Conservation (phyloP, 768 basidiomycete genomes). For the Lactarius sp. region DNA sequence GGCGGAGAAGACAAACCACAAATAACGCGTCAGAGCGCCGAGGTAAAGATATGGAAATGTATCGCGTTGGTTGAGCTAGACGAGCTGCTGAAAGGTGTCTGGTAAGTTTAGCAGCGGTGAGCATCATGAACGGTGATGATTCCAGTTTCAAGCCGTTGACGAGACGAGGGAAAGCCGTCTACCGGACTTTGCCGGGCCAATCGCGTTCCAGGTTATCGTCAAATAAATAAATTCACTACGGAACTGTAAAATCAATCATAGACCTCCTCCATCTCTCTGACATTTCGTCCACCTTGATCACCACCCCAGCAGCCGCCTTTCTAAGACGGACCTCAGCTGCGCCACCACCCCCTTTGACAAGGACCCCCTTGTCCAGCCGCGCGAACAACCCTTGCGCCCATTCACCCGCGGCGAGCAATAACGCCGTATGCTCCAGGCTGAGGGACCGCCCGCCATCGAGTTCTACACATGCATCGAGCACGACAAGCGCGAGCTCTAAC, state of each 20-base stretch:
- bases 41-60: constrained; percentile 38
- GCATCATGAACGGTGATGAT: constrained; percentile 8
- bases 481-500: constrained; percentile 71
- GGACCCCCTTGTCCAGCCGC: constrained; percentile 58
- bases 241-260: constrained; percentile 43
- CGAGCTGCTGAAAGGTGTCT: constrained; percentile 11
- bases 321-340: constrained; percentile 54
- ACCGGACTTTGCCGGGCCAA: constrained; percentile 25
- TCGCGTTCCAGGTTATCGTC: constrained; percentile 1
- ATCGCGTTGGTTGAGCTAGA: constrained; percentile 20
- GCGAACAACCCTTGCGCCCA: constrained; percentile 74
- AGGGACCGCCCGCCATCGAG: constrained; percentile 73
- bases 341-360: constrained; percentile 60
- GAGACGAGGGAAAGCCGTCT: background rate
- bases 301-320: constrained; percentile 71
- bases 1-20: constrained; percentile 52
- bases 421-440: constrained; percentile 65
- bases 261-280: constrained; percentile 62
- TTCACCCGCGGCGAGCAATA: constrained; percentile 69
- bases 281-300: constrained; percentile 75
- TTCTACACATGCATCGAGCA: constrained; percentile 70
- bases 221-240: background rate
- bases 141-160: background rate
- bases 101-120: constrained; percentile 17
- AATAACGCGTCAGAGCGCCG: constrained; percentile 81